Percentiles rank a stretch among this genome's conserved stretches.
Conservation (phyloP, 2,329 filamentous ascomycete genomes). For the Cryphonectria japonica region DNA sequence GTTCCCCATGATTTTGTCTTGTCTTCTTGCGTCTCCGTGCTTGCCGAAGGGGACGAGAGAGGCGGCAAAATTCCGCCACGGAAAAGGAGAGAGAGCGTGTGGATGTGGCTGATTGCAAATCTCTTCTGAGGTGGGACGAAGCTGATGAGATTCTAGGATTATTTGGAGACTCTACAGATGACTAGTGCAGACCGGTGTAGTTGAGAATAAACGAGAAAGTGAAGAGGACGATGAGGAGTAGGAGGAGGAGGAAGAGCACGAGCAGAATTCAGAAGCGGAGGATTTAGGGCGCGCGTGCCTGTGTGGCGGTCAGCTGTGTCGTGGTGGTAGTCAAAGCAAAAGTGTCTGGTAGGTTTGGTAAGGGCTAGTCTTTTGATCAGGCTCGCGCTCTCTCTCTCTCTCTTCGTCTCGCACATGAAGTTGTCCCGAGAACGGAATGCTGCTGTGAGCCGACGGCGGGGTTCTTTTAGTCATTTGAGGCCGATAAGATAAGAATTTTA, state of each 20-base stretch:
- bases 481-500: constrained; percentile 12
- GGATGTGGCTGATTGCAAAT: constrained; percentile 20
- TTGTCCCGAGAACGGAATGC: constrained; percentile 2
- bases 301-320: neutral
- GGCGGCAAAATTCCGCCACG: neutral
- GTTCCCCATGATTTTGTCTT: constrained; percentile 21
- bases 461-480: constrained; percentile 22
- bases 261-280: neutral
- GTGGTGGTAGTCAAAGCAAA: neutral
- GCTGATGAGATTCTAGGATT: constrained; percentile 13
- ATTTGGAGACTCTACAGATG: constrained; percentile 20
- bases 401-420: neutral
- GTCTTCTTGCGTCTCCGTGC: neutral
- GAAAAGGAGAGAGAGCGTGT: neutral
- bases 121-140: neutral
- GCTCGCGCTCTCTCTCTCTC: constrained; percentile 3
- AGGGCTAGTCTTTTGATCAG: neutral
- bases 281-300: neutral
- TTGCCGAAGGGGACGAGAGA: neutral
- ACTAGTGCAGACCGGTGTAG: constrained; percentile 10
- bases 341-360: constrained; percentile 7
- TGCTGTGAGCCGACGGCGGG: constrained; percentile 18
- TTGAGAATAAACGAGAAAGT: neutral
- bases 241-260: neutral
- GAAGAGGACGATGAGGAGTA: neutral